Evolutionary conservation across 2,329 filamentous ascomycete genomes (phyloP), one percentile per base, ranked within the genome.

Genomic region (Penicillium sp.): DNA sequence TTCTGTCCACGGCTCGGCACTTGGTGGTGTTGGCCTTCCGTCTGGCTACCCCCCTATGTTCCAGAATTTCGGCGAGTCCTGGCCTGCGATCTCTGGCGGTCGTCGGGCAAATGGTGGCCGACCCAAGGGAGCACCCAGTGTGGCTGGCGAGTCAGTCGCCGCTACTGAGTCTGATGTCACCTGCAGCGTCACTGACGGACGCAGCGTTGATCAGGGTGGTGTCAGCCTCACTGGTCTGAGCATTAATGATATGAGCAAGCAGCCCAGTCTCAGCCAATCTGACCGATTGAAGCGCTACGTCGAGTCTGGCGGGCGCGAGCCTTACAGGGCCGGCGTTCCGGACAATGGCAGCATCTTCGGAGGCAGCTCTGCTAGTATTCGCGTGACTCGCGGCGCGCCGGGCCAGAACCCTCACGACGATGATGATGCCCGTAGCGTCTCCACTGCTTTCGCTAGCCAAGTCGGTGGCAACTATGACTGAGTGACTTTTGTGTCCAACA

Each of bases 381-480:
- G 81, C 50, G 76, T 80, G 59, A 77, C 78, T 46, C 77, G 78
- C 46, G 74, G 76, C 41, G 65, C 71, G 43, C 70, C 74, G 15
- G 75, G 78, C 25, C 71, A 75, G 54, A 62, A 70, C 38, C 75
- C 78, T 41, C 81, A 88, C 60, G 94, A 99, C 65, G 94, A 99
- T 65, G 94, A 97, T 38, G 65, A 67, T 72, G 91, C 94, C 69
- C 91, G 94, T 77, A 97, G 93, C 76, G 86, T 97, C 69, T 96
- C 91, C 70, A 97, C 94, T 51, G 92, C 92, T 48, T 99, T 97
- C 78, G 92, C 93, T 60, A 97, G 92, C 78, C 94, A 97, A 76
- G 87, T 97, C 65, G 92, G 91, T 55, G 82, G 82, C 41, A 82
- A 79, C 65, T 85, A 85, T 68, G 84, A 86, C 72, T 85, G 82